Base-by-base conservation (phyloP, 768 basidiomycete species). In the Cystobasidium tubakii region DNA sequence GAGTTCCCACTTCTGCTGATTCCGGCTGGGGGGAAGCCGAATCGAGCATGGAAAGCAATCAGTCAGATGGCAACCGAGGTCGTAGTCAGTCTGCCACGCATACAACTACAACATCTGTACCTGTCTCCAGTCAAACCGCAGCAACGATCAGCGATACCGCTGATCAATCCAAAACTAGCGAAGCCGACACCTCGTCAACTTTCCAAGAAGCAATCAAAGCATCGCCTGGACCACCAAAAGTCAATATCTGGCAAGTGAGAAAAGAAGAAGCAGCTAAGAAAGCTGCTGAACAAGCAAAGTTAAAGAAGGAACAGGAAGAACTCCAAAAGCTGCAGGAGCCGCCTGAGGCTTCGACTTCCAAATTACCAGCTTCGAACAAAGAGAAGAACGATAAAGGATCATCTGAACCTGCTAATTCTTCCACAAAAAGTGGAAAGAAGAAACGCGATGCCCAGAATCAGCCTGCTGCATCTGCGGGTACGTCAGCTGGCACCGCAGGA, bases 181-280 rank as follows among this genome's bases (percentile, higher is more conserved):
- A 60, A 60, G 57, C 29, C 25, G 33, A 34, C 29, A 34, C 1
- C 57, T 13, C 25, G 4, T 15, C 33, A 6, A 29, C 25, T 15
- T 34, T 12, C 4, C 2, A 3, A 60, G 25, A 27, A 29, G 12
- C 10, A 60, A 31, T 23, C 10, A 60, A 27, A 17, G 23, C 29
- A 60, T 27, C 33, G 23, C 57, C 57, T 60, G 57, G 36, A 27
- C 63, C 63, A 42, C 63, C 63, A 46, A 65, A 65, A 46, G 36
- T 46, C 34, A 65, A 65, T 23, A 65, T 65, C 15, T 65, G 63
- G 63, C 63, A 65, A 65, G 43, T 65, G 9, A 39, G 63, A 29
- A 65, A 46, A 42, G 36, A 65, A 27, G 63, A 65, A 65, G 63
- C 63, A 12, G 63, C 34, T 15, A 34, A 23, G 63, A 65, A 65